Evolutionary conservation across 1,284 basidiomycete genomes (phyloP), one percentile per base, ranked within the genome.

Genomic region (Papiliotrema laurentii): DNA sequence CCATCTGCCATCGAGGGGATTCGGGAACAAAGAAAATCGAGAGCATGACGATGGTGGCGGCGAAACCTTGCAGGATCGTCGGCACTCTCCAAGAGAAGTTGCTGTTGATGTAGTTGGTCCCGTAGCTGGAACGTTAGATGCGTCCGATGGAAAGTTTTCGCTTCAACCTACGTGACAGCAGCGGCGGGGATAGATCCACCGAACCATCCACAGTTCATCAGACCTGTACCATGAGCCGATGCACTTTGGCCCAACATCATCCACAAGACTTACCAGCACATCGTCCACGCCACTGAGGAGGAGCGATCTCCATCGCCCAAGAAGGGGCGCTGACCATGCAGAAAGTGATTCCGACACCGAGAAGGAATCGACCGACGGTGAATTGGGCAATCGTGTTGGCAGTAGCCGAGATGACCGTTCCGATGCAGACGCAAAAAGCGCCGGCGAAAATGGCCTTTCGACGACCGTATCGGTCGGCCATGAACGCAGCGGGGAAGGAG

Each of bases 281-380:
- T 24, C 80, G 76, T 44, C 81, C 81, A 55, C 81, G 75, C 81
- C 81, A 83, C 67, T 82, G 80, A 13, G 81, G 81, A 35, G 81
- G 81, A 13, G 79, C 77, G 68, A 82, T 79, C 60, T 82, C 76
- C 45, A 75, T 71, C 21, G 71, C 72, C 61, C 76, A 78, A 5
- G 75, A 70, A 9, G 80, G 80, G 6, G 79, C 79, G 21, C 43
- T 22, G 63, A 59, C 22, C 4, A 18, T 58, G 62, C 50, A 78
- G 44, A 71, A 58, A 1, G 71, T 64, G 18, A 74, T 69, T 5
- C 68, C 75, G 31, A 60, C 45, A 1, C 76, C 76, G 21, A 76
- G 63, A 9, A 77, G 40, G 30, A 76, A 58, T 2, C 76, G 61
- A 18, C 71, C 75, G 5, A 65, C 66, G 41, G 69, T 59, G 35